Percentiles rank a stretch among this genome's conserved stretches.
These are phyloP conservation scores for Dissoconium aciculare DNA, from an alignment of 2,329 filamentous ascomycete species.

Conservation along the genomic window DNA sequence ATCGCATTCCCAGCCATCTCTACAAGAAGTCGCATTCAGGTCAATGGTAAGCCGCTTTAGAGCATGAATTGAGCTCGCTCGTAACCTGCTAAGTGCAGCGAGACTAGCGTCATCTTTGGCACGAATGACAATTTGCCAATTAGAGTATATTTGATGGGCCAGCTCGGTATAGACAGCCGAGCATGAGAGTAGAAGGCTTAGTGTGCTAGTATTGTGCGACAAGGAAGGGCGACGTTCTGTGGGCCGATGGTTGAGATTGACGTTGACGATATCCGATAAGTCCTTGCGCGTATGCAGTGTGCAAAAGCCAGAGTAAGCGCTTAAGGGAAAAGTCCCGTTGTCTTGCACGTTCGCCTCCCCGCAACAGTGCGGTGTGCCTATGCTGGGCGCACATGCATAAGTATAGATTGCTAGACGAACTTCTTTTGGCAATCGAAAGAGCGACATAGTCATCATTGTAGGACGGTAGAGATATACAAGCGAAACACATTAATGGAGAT, in stretches of 20 bases:
- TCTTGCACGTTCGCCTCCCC: not conserved
- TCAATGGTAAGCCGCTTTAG: slow-evolving; percentile 1
- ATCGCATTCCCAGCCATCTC: not conserved
- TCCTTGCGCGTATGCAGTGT: too few species aligned
- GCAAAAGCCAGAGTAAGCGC: too few species aligned
- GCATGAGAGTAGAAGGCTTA: not conserved
- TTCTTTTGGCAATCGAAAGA: not conserved
- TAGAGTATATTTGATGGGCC: not conserved
- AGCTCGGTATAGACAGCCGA: not conserved
- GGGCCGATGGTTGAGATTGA: slow-evolving; percentile 1
- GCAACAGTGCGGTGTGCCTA: not conserved
- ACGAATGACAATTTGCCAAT: not conserved
- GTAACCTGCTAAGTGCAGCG: not conserved
- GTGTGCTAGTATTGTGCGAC: not conserved
- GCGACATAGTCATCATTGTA: slow-evolving; percentile 1
- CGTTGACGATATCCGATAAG: slow-evolving; percentile 1
- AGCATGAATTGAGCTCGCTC: not conserved
- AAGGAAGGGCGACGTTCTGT: not conserved
- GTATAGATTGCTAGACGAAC: not conserved
- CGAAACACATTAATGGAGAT: too few species aligned
- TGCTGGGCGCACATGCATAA: slow-evolving; percentile 1
- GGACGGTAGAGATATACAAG: too few species aligned
- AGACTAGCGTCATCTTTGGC: slow-evolving; percentile 1
- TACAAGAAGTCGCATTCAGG: slow-evolving; percentile 1
- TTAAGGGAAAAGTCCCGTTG: too few species aligned